Base-by-base conservation (phyloP, 2,329 filamentous ascomycete genomes). In the Verticillium nonalfalfae region DNA sequence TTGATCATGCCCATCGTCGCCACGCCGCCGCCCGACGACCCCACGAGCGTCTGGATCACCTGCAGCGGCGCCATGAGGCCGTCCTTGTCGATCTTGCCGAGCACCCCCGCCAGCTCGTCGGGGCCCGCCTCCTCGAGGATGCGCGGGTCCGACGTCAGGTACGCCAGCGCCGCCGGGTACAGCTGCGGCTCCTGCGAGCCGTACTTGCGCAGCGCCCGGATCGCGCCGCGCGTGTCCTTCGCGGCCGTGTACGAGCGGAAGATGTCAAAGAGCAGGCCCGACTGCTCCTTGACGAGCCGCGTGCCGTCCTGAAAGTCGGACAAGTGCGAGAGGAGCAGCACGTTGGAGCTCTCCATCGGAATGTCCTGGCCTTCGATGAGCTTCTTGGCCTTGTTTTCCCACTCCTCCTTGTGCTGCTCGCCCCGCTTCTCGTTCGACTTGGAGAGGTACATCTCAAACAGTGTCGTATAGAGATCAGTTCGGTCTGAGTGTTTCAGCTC, bases 1-100 rank as follows among this genome's bases (percentile, higher is more conserved):
- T 97, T 98, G 64, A 99, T 89, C 84, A 98, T 93, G 58, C 94
- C 95, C 91, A 99, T 97, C 0, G 93, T 98, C 1, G 96, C 94
- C 2, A 97, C 91, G 6, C 88, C 85, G 59, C 60, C 69, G 0
- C 63, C 76, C 61, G 72, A 80, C 56, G 83, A 79, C n/a, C 80
- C 79, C 2, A 98, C 79, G 0, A 99, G 84, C 0, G 93, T 95
- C 74, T 99, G 94, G 15, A 99, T 95, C 36, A 99, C 95, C 73
- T 99, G 95, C 4, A 99, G 79, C 0, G 95, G 95, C 0, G 95
- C 94, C 91, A 99, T 95, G 40, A 99, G 84, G 1, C 91, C 89
- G 68, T 97, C 93, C 64, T 89, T 84, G 71, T 97, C 91, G 67
- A 99, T 98, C 69, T 91, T 93, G 66, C 86, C 84, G 11, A 99